A percentile compares a stretch with the other conserved stretches of the same genome.
Evolutionary conservation across 1,284 basidiomycete genomes (phyloP).

Genomic region (Cerioporus squamosus): DNA sequence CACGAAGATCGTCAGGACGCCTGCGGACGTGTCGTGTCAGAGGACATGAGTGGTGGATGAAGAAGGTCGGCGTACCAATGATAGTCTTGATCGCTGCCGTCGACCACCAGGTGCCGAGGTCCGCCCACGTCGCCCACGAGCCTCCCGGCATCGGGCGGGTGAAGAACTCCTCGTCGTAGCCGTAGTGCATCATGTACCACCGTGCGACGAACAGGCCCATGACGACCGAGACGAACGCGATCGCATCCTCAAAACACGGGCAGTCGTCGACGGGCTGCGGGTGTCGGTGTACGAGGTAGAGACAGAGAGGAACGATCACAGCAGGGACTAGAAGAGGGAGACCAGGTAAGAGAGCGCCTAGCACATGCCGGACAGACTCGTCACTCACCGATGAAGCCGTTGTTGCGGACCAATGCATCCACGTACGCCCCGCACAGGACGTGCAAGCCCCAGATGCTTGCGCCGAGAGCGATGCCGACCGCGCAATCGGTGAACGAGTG

Average conservation of each 20-base stretch:
- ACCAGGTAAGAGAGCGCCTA: neutral
- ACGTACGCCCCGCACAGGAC: conserved; percentile 42
- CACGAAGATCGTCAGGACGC: conserved; percentile 75
- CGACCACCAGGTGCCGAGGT: conserved; percentile 57
- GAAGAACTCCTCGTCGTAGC: conserved; percentile 39
- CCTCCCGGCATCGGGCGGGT: conserved; percentile 60
- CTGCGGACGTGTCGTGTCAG: conserved; percentile 28
- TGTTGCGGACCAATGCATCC: conserved; percentile 53
- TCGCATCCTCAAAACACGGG: conserved; percentile 98
- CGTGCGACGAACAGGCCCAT: conserved; percentile 76
- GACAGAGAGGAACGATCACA: conserved; percentile 64
- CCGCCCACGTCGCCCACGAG: conserved; percentile 52
- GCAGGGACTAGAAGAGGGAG: conserved; percentile 59
- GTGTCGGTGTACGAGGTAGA: conserved; percentile 85
- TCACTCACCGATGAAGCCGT: conserved; percentile 57
- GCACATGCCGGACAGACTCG: neutral
- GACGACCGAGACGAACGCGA: conserved; percentile 88
- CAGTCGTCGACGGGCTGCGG: conserved; percentile 95
- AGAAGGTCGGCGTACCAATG: conserved; percentile 46
- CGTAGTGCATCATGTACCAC: conserved; percentile 56
- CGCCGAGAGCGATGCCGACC: conserved; percentile 70
- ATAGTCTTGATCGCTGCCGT: conserved; percentile 66
- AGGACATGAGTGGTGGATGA: neutral
- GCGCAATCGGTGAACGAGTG: conserved; percentile 84
- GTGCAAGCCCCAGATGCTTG: conserved; percentile 65